phyloP scores from a whole-genome alignment of 2,329 filamentous ascomycete species.

The Trichoderma breve region DNA sequence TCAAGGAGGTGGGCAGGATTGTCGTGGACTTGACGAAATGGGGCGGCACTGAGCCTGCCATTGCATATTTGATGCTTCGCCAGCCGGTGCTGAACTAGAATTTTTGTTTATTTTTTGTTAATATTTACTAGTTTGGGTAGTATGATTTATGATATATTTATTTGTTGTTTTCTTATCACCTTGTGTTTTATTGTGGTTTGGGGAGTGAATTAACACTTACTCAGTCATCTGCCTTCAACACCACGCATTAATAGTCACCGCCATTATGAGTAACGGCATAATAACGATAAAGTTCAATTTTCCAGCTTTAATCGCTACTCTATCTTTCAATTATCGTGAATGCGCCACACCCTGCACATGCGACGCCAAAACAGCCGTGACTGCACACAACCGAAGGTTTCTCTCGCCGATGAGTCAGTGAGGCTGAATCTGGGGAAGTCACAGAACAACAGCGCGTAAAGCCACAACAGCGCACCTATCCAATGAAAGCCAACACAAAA shows the following conservation, averaged over 20 bases:
- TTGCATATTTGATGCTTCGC: conserved; percentile 29
- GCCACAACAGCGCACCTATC: neutral
- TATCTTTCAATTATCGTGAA: neutral
- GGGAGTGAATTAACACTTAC: neutral
- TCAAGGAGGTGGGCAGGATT: conserved; percentile 31
- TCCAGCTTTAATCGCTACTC: neutral
- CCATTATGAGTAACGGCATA: neutral
- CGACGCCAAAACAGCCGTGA: neutral
- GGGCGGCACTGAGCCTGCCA: conserved; percentile 27
- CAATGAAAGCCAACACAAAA: no score
- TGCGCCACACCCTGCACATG: neutral
- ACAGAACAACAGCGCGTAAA: neutral
- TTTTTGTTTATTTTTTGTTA: no score
- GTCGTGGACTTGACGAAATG: conserved; percentile 31
- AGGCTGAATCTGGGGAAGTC: conserved; percentile 13
- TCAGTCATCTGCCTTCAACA: neutral
- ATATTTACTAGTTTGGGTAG: neutral
- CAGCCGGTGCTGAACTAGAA: neutral
- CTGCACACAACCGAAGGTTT: neutral
- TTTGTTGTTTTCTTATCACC: neutral
- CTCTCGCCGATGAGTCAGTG: conserved; percentile 14
- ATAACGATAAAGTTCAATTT: neutral
- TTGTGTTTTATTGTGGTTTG: neutral
- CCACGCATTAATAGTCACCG: neutral
- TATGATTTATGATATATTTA: neutral